These are phyloP conservation scores for Didymella arachidicola DNA, from an alignment of 2,329 filamentous ascomycete genomes.

Conservation along the genomic window DNA sequence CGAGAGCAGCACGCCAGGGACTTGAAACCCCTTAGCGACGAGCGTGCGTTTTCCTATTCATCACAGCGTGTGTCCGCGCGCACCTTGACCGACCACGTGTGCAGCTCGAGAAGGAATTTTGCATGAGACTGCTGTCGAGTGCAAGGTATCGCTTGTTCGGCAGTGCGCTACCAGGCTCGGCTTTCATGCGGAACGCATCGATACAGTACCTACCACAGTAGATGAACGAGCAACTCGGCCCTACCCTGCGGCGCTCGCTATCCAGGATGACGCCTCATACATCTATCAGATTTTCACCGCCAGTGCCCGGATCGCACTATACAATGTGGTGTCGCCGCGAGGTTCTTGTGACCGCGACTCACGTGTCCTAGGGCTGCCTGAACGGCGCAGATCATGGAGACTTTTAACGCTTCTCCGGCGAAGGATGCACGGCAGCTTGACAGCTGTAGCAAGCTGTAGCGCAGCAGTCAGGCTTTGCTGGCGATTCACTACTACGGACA, in stretches of 20 bases:
- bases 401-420: constrained; percentile 4
- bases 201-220: too few species aligned
- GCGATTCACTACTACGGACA: constrained; percentile 14
- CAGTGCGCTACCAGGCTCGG: constrained; percentile 2
- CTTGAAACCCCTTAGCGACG: constrained; percentile 13
- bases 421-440: constrained; percentile 9
- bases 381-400: constrained; percentile 3
- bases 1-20: not conserved
- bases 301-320: constrained; percentile 6
- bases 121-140: not conserved
- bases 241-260: not conserved
- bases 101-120: constrained; percentile 1
- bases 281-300: constrained; percentile 9
- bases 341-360: constrained; percentile 6
- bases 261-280: constrained; percentile 7
- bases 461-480: constrained; percentile 6
- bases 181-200: constrained; percentile 9
- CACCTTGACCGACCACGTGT: constrained; percentile 7
- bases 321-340: not conserved
- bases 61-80: not conserved
- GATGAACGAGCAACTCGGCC: constrained; percentile 9
- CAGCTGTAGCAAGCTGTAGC: constrained; percentile 20
- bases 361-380: constrained; percentile 10
- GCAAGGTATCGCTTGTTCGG: constrained; percentile 13
- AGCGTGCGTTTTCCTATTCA: constrained; percentile 6